These are phyloP conservation scores for Penicillium sp. DNA, from an alignment of 2,329 filamentous ascomycete genomes.

Conservation along the genomic window DNA sequence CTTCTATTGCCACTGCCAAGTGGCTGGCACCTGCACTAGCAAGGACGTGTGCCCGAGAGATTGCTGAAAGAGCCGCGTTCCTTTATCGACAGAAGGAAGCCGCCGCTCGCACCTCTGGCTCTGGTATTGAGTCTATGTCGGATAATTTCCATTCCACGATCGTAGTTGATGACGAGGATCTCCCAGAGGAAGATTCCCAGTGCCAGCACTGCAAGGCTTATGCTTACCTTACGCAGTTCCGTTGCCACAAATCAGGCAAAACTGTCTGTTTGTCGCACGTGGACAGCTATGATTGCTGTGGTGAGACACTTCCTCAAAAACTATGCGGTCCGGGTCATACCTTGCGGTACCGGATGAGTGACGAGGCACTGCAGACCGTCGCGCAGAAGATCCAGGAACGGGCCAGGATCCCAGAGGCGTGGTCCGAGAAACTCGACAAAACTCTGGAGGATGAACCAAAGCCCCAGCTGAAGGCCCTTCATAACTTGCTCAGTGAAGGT, in stretches of 20 bases:
- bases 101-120: conserved; percentile 56
- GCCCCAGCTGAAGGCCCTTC: conserved; percentile 82
- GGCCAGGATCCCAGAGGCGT: conserved; percentile 78
- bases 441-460: conserved; percentile 79
- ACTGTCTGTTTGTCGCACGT: conserved; percentile 81
- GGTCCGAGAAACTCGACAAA: conserved; percentile 87
- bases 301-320: conserved; percentile 65
- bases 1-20: conserved; percentile 85
- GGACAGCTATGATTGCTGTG: conserved; percentile 78
- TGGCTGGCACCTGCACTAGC: conserved; percentile 90
- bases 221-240: conserved; percentile 86
- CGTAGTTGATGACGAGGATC: conserved; percentile 69
- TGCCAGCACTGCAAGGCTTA: conserved; percentile 92
- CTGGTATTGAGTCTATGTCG: conserved; percentile 48
- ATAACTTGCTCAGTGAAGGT: conserved; percentile 83
- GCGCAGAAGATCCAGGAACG: conserved; percentile 82
- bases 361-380: conserved; percentile 66
- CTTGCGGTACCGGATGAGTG: conserved; percentile 74
- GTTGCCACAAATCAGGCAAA: conserved; percentile 79
- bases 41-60: conserved; percentile 73
- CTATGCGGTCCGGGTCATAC: conserved; percentile 69
- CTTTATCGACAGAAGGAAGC: conserved; percentile 63
- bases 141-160: conserved; percentile 61
- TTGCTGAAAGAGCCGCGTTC: conserved; percentile 68
- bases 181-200: conserved; percentile 89